Evolutionary conservation across 208 protist species (phyloP).

Genomic region (Leishmania amazonensis): DNA sequence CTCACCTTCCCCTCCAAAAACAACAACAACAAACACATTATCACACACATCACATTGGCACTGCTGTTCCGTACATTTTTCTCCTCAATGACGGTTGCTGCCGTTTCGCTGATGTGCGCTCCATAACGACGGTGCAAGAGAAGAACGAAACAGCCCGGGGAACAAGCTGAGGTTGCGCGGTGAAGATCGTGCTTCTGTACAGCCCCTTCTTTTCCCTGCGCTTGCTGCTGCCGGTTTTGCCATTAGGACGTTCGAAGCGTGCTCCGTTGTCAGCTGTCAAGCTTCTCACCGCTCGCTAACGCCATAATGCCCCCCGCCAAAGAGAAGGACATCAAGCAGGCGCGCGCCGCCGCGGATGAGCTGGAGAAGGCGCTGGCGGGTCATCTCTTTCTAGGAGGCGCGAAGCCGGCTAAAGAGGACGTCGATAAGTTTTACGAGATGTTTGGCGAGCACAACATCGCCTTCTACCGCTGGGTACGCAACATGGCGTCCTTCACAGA

Average conservation of each 20-base stretch:
- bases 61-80: background rate
- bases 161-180: background rate
- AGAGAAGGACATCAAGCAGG: slow-evolving; percentile 12
- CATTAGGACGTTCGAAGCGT: background rate
- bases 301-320: slow-evolving; percentile 17
- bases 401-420: slow-evolving; percentile 31
- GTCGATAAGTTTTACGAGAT: slow-evolving; percentile 37
- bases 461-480: slow-evolving; percentile 36
- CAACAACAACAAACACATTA: background rate
- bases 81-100: background rate
- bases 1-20: background rate
- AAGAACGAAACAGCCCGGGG: background rate
- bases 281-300: background rate
- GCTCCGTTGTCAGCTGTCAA: background rate
- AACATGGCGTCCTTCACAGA: slow-evolving; percentile 41
- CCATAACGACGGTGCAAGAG: background rate
- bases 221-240: background rate
- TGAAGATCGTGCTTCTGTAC: background rate
- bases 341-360: slow-evolving; percentile 10
- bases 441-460: slow-evolving; percentile 37
- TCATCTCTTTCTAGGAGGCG: slow-evolving; percentile 36
- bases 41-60: background rate
- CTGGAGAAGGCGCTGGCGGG: slow-evolving; percentile 22
- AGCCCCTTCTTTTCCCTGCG: background rate
- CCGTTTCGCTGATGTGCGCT: background rate